Conservation (phyloP, 257 asterid genomes). For the Thymus mandschuricus region DNA sequence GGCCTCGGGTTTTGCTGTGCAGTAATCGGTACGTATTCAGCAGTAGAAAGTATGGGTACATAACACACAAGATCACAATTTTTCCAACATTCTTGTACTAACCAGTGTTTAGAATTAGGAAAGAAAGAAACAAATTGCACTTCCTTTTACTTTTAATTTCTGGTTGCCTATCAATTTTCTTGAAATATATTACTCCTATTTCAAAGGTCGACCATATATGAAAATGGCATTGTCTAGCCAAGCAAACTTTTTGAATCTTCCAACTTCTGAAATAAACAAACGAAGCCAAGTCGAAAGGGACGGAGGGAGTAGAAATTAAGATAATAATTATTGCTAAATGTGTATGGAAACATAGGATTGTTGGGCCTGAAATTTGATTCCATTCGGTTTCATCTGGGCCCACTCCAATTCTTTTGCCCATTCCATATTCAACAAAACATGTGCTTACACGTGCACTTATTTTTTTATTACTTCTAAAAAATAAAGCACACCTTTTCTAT, state of each 20-base stretch:
- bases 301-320: too few species aligned
- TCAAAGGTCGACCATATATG: constrained; percentile 14
- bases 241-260: too few species aligned
- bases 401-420: constrained; percentile 32
- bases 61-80: background rate
- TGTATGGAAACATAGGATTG: constrained; percentile 21
- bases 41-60: constrained; percentile 53
- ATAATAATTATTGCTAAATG: background rate
- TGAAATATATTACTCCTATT: background rate
- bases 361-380: constrained; percentile 29
- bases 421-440: constrained; percentile 40
- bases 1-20: constrained; percentile 62
- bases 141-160: background rate
- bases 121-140: background rate
- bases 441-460: constrained; percentile 53
- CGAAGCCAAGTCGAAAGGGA: too few species aligned
- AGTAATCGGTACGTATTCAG: constrained; percentile 66
- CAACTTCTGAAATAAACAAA: too few species aligned
- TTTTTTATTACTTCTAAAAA: background rate
- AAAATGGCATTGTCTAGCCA: too few species aligned
- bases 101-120: background rate
- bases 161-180: background rate
- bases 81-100: background rate
- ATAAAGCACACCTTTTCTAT: background rate
- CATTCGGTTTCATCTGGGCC: constrained; percentile 24